Conservation (phyloP, 106 monocot species). For the Dioscorea dumetorum region DNA sequence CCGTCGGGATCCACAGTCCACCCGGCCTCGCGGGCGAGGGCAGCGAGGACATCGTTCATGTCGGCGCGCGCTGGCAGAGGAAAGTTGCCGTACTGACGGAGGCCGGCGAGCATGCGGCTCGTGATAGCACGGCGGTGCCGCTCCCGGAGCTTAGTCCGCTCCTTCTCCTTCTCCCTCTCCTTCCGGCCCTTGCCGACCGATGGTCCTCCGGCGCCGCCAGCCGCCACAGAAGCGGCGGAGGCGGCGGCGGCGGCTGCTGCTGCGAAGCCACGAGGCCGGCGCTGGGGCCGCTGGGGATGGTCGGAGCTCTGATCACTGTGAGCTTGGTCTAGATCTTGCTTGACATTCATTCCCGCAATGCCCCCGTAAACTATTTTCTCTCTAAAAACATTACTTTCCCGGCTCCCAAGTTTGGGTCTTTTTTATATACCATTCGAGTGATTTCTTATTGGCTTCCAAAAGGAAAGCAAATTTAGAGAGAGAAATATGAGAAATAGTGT, state of each 20-base stretch:
- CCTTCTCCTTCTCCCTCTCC: slow-evolving; percentile 88
- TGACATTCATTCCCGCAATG: slow-evolving; percentile 25
- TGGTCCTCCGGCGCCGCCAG: not conserved
- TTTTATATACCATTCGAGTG: not conserved
- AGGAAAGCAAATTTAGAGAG: not conserved
- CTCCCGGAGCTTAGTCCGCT: slow-evolving; percentile 88
- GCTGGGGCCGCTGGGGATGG: slow-evolving; percentile 17
- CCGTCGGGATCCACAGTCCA: slow-evolving; percentile 90
- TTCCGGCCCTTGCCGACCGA: slow-evolving; percentile 26
- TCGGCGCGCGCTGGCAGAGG: slow-evolving; percentile 89
- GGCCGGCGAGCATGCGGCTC: slow-evolving; percentile 89
- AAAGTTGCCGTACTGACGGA: slow-evolving; percentile 90
- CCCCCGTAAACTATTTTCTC: not conserved
- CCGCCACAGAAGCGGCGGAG: slow-evolving; percentile 9
- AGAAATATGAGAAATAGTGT: not conserved
- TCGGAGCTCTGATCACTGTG: slow-evolving; percentile 30
- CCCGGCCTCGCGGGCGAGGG: slow-evolving; percentile 91
- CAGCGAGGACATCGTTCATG: slow-evolving; percentile 98
- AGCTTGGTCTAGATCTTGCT: slow-evolving; percentile 37
- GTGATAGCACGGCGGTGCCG: slow-evolving; percentile 93
- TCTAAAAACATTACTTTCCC: not conserved
- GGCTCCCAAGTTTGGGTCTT: not conserved
- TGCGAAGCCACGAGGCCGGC: slow-evolving; percentile 57
- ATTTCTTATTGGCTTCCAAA: not conserved
- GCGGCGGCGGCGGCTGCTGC: slow-evolving; percentile 29